These are phyloP conservation scores for Trametes pubescens DNA, from an alignment of 1,284 basidiomycete species.

Conservation along the genomic window DNA sequence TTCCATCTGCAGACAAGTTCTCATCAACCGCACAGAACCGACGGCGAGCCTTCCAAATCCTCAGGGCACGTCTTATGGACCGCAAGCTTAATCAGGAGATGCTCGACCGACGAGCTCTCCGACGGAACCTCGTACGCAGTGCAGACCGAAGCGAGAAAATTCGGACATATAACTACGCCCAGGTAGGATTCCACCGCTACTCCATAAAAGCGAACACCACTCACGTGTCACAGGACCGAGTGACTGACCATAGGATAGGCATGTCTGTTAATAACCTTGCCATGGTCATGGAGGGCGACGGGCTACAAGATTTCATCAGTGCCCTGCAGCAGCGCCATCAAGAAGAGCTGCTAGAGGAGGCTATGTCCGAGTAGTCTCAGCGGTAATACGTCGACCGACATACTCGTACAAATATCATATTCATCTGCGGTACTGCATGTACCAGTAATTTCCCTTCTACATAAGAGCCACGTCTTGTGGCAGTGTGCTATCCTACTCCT, in stretches of 20 bases:
- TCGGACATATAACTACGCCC: constrained; percentile 92
- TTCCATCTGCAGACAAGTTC: not conserved
- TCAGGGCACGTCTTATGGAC: constrained; percentile 85
- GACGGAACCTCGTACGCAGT: constrained; percentile 78
- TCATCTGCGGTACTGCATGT: not conserved
- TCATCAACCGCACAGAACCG: constrained; percentile 68
- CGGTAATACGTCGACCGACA: not conserved
- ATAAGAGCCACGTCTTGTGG: no score
- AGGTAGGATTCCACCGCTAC: constrained; percentile 53
- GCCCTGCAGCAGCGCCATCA: constrained; percentile 73
- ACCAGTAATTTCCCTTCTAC: no score
- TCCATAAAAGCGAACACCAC: not conserved
- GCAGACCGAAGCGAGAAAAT: constrained; percentile 92
- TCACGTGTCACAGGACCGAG: constrained; percentile 68
- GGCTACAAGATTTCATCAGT: constrained; percentile 68
- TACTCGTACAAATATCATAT: not conserved
- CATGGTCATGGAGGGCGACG: constrained; percentile 83
- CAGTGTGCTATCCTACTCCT: no score
- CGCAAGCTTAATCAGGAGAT: constrained; percentile 76
- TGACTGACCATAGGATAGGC: constrained; percentile 92
- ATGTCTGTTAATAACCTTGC: constrained; percentile 78
- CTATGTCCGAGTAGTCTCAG: constrained; percentile 41
- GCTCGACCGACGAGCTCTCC: constrained; percentile 71
- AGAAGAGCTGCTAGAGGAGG: constrained; percentile 71
- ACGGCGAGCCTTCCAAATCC: constrained; percentile 87